phyloP scores from a whole-genome alignment of 805 yeast species.

The Pichia californica region DNA sequence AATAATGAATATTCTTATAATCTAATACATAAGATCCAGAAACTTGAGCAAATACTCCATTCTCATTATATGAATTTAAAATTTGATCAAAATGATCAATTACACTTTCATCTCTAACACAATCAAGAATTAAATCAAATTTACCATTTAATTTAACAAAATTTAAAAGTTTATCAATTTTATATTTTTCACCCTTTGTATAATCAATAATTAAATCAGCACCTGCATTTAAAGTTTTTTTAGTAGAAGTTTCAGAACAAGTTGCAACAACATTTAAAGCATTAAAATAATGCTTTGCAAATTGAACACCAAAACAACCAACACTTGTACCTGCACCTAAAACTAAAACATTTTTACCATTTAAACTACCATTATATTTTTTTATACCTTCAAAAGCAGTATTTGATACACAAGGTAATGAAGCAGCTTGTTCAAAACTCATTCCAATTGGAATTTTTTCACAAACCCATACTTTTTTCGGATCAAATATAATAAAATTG shows the following conservation, averaged over 20 bases:
- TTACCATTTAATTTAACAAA: slow-evolving; percentile 32
- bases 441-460: slow-evolving; percentile 42
- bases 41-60: slow-evolving; percentile 46
- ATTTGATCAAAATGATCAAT: slow-evolving; percentile 27
- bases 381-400: slow-evolving; percentile 43
- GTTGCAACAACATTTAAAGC: slow-evolving; percentile 50
- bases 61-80: slow-evolving; percentile 40
- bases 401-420: slow-evolving; percentile 56
- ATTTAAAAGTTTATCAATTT: slow-evolving; percentile 30
- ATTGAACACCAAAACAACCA: slow-evolving; percentile 49
- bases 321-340: slow-evolving; percentile 74
- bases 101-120: slow-evolving; percentile 55
- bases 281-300: slow-evolving; percentile 43
- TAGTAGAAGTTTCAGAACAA: slow-evolving; percentile 33
- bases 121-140: slow-evolving; percentile 61
- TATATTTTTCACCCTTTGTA: slow-evolving; percentile 34
- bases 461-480: slow-evolving; percentile 12
- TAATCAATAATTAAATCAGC: slow-evolving; percentile 55
- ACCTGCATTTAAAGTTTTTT: slow-evolving; percentile 34
- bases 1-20: slow-evolving; percentile 24
- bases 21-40: slow-evolving; percentile 48
- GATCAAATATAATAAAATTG: slow-evolving; percentile 39
- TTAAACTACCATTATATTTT: slow-evolving; percentile 9
- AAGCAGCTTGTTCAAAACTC: slow-evolving; percentile 51
- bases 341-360: slow-evolving; percentile 45